phyloP scores from a whole-genome alignment of 805 yeast species.

The Kodamaea kaohsiungensis region DNA sequence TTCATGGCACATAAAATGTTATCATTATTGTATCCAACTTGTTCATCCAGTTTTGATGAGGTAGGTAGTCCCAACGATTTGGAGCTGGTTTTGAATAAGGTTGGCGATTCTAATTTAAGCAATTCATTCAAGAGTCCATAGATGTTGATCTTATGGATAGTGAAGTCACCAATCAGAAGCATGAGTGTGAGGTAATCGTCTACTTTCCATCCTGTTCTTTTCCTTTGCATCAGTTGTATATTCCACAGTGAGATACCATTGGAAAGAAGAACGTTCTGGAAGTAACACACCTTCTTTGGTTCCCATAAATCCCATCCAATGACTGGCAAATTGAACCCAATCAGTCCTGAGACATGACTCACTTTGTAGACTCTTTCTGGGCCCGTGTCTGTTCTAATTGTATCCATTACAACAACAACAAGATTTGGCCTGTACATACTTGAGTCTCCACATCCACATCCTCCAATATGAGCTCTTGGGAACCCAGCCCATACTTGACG shows the following conservation, averaged over 20 bases:
- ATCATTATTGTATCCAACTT: slow-evolving; percentile 15
- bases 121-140: slow-evolving; percentile 18
- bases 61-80: not conserved
- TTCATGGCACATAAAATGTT: slow-evolving; percentile 17
- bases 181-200: slow-evolving; percentile 21
- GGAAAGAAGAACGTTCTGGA: slow-evolving; percentile 45
- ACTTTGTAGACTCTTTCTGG: slow-evolving; percentile 22
- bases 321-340: slow-evolving; percentile 31
- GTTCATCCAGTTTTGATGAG: not conserved
- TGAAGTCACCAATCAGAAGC: slow-evolving; percentile 21
- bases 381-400: slow-evolving; percentile 1
- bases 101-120: slow-evolving; percentile 10
- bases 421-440: slow-evolving; percentile 42
- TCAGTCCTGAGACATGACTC: slow-evolving; percentile 32
- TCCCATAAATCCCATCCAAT: slow-evolving; percentile 25
- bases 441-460: slow-evolving; percentile 41
- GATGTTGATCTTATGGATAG: slow-evolving; percentile 19
- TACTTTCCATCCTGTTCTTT: slow-evolving; percentile 12
- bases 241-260: slow-evolving; percentile 48
- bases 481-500: slow-evolving; percentile 44
- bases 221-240: slow-evolving; percentile 4
- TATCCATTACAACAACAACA: slow-evolving; percentile 23
- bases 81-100: not conserved
- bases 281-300: slow-evolving; percentile 27
- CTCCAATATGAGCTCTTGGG: slow-evolving; percentile 39